phyloP scores from a whole-genome alignment of 345 rosid genomes.

The Carallia pectinifolia region DNA sequence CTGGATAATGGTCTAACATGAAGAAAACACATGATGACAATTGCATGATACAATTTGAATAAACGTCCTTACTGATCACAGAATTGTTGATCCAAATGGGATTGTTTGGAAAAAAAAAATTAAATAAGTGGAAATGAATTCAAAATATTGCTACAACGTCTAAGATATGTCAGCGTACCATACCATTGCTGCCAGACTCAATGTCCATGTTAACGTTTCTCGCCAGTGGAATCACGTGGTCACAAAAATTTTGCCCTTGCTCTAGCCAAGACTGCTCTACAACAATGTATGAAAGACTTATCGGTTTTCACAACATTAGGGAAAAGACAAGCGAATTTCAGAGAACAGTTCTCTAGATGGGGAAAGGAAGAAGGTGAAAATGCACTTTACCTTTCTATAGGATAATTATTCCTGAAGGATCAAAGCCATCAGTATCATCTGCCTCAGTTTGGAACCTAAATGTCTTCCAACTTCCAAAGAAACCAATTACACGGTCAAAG shows the following conservation, averaged over 20 bases:
- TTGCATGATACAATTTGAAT: not conserved
- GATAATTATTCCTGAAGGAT: conserved; percentile 90
- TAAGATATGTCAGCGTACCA: conserved; percentile 39
- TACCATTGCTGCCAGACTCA: conserved; percentile 49
- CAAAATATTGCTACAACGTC: not conserved
- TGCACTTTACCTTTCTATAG: conserved; percentile 66
- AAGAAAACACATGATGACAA: not conserved
- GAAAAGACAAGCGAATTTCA: not conserved
- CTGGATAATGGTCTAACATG: conserved; percentile 16
- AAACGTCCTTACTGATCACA: not conserved
- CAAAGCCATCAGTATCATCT: conserved; percentile 86
- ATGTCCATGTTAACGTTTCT: conserved; percentile 79
- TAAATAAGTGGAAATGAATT: not conserved
- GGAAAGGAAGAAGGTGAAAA: not conserved
- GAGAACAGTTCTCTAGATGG: too few species aligned
- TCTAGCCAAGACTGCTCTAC: conserved; percentile 88
- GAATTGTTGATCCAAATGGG: not conserved
- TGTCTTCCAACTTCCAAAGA: conserved; percentile 96
- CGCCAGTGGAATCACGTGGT: conserved; percentile 86
- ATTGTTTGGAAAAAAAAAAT: not conserved
- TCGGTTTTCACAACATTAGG: not conserved
- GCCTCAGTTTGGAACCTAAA: conserved; percentile 78
- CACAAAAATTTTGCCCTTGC: conserved; percentile 81
- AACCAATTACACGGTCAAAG: conserved; percentile 77
- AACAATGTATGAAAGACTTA: not conserved